Conservation (phyloP, 805 yeast genomes). For the Candida nanaspora region DNA sequence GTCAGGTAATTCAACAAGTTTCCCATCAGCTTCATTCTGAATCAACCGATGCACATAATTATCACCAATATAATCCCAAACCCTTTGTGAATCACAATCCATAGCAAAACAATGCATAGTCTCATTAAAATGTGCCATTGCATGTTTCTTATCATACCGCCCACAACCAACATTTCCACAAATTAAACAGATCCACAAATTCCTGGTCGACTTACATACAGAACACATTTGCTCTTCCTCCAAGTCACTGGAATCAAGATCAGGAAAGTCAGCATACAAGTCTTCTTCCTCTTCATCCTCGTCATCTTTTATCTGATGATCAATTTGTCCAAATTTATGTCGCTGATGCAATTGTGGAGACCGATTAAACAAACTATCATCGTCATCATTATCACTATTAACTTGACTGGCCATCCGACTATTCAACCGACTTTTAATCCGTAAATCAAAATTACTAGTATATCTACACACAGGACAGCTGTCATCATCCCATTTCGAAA, state of each 20-base stretch:
- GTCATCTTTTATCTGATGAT: not conserved
- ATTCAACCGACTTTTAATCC: slow-evolving; percentile 2
- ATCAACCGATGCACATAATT: slow-evolving; percentile 81
- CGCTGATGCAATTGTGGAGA: too few species aligned
- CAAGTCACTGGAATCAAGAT: too few species aligned
- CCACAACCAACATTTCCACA: slow-evolving; percentile 95
- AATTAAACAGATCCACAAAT: slow-evolving; percentile 82
- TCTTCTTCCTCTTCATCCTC: slow-evolving; percentile 9
- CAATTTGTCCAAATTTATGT: not conserved
- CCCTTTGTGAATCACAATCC: slow-evolving; percentile 79
- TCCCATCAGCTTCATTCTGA: slow-evolving; percentile 84
- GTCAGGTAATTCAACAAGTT: slow-evolving; percentile 68
- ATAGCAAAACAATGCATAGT: slow-evolving; percentile 87
- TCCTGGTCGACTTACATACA: slow-evolving; percentile 50
- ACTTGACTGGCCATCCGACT: not conserved
- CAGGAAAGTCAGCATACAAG: not conserved
- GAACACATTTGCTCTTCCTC: slow-evolving; percentile 38
- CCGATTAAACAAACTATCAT: too few species aligned
- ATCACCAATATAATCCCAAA: slow-evolving; percentile 94
- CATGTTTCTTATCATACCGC: slow-evolving; percentile 79
- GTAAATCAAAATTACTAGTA: slow-evolving; percentile 34
- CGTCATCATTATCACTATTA: not conserved
- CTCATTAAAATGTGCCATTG: slow-evolving; percentile 68
- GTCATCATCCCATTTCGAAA: slow-evolving; percentile 84
- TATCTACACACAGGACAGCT: slow-evolving; percentile 89